Evolutionary conservation across 2,329 filamentous ascomycete species (phyloP), one percentile per base, ranked within the genome.

Genomic region (Fusarium sp.): DNA sequence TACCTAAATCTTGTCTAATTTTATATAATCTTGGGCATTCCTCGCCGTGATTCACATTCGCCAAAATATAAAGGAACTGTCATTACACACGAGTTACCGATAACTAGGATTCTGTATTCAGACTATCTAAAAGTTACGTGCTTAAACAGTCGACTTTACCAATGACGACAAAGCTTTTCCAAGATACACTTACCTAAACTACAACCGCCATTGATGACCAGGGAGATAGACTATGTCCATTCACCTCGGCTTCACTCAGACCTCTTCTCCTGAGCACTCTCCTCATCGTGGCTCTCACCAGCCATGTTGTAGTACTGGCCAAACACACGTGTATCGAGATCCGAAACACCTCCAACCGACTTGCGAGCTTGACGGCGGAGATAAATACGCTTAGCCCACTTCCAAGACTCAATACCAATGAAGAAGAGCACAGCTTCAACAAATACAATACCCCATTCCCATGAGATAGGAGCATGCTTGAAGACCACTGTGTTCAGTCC

Each of bases 361-460:
- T 73, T 75, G 29, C 70, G 70, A n/a, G 74, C 75, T 43, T 74
- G 73, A 24, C 77, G 77, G 11, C 79, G 76, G 66, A 77, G 79
- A 59, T 77, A 81, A n/a, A 80, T 56, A 18, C 88, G 80, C 81
- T 90, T 89, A 6, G 72, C 78, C 80, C 82, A 87, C 75, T 89
- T 89, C 86, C 87, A 90, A 0, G 76, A 56, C 73, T 90, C 88
- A 7, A 88, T 81, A 8, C 88, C 88, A 0, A 81, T 56, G 68
- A 90, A 88, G 79, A 89, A 90, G n/a, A 89, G 70, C 1, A 85
- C 58, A 0, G 85, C 81, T 18, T 81, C 82, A 21, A 88, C 70
- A 58, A 89, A 86, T 5, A 88, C 84, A 41, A 89, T 84, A 3
- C 79, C 86, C 88, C 86, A 90, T 72, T 89, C 87, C 88, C 88